Base-by-base conservation (phyloP, 164 flowering plant species). In the Magnolia sinica region DNA sequence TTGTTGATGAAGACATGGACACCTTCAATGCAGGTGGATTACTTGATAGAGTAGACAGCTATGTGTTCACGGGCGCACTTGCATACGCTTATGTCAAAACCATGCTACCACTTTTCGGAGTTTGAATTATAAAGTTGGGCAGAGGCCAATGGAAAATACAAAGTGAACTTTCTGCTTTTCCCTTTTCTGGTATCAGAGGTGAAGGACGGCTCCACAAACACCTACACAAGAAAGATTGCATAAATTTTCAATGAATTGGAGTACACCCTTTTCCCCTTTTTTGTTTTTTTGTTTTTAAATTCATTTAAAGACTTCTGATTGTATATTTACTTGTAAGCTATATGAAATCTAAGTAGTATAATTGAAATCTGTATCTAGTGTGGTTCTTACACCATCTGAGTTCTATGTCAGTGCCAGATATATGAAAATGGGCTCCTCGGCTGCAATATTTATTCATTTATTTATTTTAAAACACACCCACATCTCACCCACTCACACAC, bases 61-160 rank as follows among this genome's bases (percentile, higher is more conserved):
- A 94, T 77, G 78, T 94, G 3, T 96, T 96, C 85, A 94, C 98
- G 0, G 99, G 99, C 49, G 98, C 99, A 52, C 92, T 96, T 37
- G 92, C 92, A n/a, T 93, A 92, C 84, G 92, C 98, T 67, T 96
- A 91, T 77, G 89, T 94, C 79, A 93, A 89, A 85, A 84, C 85
- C 31, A 79, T 87, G 76, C 71, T 92, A 27, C 95, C 93, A n/a
- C 91, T 92, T n/a, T 91, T 87, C 74, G 97, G 99, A 75, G 92
- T 96, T 66, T 94, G 88, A 94, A 24, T 50, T 20, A 11, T 18
- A 27, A 68, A 11, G 49, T 14, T 37, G 49, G 71, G 9, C 19
- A 68, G 31, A 68, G 7, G 45, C 31, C 16, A 5, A 31, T 20
- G 8, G 50, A 68, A 31, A 31, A 27, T 8, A 24, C 71, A 68